A percentile compares a stretch with the other conserved stretches of the same genome.
Evolutionary conservation across 345 rosid genomes (phyloP).

Genomic region (Salix viminalis): DNA sequence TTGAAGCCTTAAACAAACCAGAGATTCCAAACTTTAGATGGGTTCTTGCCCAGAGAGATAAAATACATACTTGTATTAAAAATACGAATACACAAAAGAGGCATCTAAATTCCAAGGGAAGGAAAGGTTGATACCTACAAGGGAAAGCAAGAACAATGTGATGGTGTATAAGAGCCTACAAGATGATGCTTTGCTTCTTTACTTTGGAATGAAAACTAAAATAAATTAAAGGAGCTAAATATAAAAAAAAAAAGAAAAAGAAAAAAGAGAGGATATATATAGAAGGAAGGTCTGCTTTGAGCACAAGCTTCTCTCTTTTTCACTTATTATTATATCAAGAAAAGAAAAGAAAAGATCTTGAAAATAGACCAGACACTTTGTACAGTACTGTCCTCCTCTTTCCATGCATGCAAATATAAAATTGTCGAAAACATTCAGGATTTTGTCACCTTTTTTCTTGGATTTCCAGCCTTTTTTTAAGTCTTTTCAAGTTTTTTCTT

Average conservation of each 20-base stretch:
- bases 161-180: slow-evolving; percentile 21
- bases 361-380: slow-evolving; percentile 1
- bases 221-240: background rate
- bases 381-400: slow-evolving; percentile 6
- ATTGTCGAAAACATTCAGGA: slow-evolving; percentile 13
- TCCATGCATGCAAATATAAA: slow-evolving; percentile 31
- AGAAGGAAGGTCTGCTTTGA: slow-evolving; percentile 36
- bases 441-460: slow-evolving; percentile 23
- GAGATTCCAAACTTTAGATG: slow-evolving; percentile 47
- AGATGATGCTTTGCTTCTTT: slow-evolving; percentile 55
- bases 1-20: slow-evolving; percentile 8
- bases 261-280: background rate
- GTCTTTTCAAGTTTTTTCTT: slow-evolving; percentile 12
- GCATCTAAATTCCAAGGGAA: slow-evolving; percentile 37
- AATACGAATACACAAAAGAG: slow-evolving; percentile 4
- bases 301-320: slow-evolving; percentile 37
- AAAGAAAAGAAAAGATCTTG: background rate
- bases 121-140: slow-evolving; percentile 44
- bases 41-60: slow-evolving; percentile 26
- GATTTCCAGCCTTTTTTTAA: slow-evolving; percentile 10
- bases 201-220: slow-evolving; percentile 26
- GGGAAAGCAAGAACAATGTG: slow-evolving; percentile 43
- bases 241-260: background rate
- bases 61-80: background rate
- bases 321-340: background rate